Evolutionary conservation across 805 yeast genomes (phyloP).

Genomic region (Schwanniomyces sp.): DNA sequence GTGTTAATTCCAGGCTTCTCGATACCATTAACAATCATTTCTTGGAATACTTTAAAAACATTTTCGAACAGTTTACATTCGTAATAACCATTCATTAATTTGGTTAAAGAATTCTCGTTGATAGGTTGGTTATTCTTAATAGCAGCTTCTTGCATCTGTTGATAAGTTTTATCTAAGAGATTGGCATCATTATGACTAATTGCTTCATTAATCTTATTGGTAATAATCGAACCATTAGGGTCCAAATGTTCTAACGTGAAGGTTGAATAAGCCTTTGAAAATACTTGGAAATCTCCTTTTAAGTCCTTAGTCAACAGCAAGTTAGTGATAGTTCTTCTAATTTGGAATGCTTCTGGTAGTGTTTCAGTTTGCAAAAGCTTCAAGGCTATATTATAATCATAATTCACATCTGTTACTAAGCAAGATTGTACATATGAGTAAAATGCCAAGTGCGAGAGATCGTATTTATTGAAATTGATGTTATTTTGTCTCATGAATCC

Average conservation of each 20-base stretch:
- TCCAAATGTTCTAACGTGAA: constrained; percentile 23
- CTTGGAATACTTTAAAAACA: constrained; percentile 51
- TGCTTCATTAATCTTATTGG: constrained; percentile 20
- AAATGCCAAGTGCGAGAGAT: constrained; percentile 25
- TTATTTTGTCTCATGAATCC: constrained; percentile 6
- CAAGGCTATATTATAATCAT: constrained; percentile 21
- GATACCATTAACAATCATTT: constrained; percentile 38
- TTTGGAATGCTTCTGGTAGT: constrained; percentile 17
- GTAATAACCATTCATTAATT: constrained; percentile 48
- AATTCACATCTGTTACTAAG: constrained; percentile 18
- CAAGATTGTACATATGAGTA: constrained; percentile 35
- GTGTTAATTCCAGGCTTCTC: constrained; percentile 41
- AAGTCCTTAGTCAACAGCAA: constrained; percentile 3
- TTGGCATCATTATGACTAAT: constrained; percentile 15
- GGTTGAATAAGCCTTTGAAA: constrained; percentile 6
- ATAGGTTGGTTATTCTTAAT: constrained; percentile 28
- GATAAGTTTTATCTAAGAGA: constrained; percentile 19
- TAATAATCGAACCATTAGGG: constrained; percentile 31
- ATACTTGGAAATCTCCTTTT: constrained; percentile 5
- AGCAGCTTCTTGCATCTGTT: constrained; percentile 23
- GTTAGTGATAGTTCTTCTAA: constrained; percentile 14
- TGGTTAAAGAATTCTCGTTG: constrained; percentile 39
- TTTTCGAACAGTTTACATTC: constrained; percentile 30
- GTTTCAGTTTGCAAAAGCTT: constrained; percentile 26
- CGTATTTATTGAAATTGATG: constrained; percentile 3